Conservation (phyloP, 768 basidiomycete genomes). For the Tephrocybe sp. region DNA sequence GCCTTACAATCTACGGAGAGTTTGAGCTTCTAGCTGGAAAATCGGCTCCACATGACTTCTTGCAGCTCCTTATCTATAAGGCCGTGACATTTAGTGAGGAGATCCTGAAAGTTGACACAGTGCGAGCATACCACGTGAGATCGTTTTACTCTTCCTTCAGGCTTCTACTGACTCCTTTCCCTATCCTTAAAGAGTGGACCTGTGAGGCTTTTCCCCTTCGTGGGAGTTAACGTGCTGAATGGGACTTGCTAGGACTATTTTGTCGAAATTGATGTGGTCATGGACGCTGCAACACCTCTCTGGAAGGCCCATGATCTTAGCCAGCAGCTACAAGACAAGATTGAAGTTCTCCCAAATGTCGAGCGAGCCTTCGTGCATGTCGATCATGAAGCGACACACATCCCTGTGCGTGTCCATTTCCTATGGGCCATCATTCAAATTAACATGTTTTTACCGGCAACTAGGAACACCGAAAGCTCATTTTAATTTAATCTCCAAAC, state of each 20-base stretch:
- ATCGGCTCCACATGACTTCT: slow-evolving; percentile 88
- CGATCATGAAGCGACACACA: slow-evolving; percentile 90
- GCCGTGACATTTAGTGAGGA: slow-evolving; percentile 85
- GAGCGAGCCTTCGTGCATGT: slow-evolving; percentile 95
- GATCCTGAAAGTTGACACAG: slow-evolving; percentile 87
- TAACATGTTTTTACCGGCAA: slow-evolving; percentile 1
- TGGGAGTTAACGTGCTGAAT: no score
- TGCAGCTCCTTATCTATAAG: slow-evolving; percentile 92
- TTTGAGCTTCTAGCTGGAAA: slow-evolving; percentile 90
- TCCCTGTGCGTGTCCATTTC: slow-evolving; percentile 37
- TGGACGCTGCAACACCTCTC: slow-evolving; percentile 84
- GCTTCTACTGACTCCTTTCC: slow-evolving; percentile 8
- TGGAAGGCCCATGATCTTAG: slow-evolving; percentile 88
- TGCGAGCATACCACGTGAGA: slow-evolving; percentile 89
- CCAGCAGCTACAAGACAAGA: slow-evolving; percentile 83
- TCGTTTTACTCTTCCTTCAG: slow-evolving; percentile 14
- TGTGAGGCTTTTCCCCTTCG: slow-evolving; percentile 41
- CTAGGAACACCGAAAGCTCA: slow-evolving; percentile 52
- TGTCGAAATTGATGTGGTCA: slow-evolving; percentile 94
- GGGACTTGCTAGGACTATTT: slow-evolving; percentile 66
- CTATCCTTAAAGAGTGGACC: slow-evolving; percentile 60
- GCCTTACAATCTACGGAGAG: slow-evolving; percentile 71
- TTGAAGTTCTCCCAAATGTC: slow-evolving; percentile 87
- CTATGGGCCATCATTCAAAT: background rate
- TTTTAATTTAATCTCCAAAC: slow-evolving; percentile 4